These are phyloP conservation scores for Myxozyma vanderwaltii DNA, from an alignment of 805 yeast genomes.

Conservation along the genomic window DNA sequence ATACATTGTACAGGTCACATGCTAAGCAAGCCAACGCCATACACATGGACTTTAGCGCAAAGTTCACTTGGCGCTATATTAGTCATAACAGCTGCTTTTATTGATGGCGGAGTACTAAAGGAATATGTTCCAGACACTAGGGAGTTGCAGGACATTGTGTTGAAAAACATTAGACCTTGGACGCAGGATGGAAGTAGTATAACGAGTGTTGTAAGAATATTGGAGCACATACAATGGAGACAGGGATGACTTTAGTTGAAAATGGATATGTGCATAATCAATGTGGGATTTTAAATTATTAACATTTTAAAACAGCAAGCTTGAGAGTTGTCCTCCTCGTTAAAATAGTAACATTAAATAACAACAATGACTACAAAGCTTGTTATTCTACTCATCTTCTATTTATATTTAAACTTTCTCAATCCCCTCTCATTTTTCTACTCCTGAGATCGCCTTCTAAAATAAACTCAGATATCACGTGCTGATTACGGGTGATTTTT, in stretches of 20 bases:
- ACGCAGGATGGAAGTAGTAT: constrained; percentile 8
- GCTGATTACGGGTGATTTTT: constrained; percentile 1
- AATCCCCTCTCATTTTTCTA: too few species aligned
- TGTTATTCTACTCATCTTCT: too few species aligned
- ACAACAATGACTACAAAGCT: too few species aligned
- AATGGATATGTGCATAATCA: not conserved
- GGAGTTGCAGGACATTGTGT: constrained; percentile 7
- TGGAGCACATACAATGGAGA: constrained; percentile 13
- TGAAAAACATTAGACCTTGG: constrained; percentile 6
- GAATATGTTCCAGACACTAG: constrained; percentile 1
- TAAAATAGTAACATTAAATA: too few species aligned
- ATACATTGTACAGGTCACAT: constrained; percentile 1
- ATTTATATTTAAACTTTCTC: too few species aligned
- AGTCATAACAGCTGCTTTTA: constrained; percentile 8
- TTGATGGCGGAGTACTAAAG: not conserved
- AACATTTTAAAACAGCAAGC: too few species aligned
- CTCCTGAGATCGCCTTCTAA: too few species aligned
- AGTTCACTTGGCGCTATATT: constrained; percentile 13
- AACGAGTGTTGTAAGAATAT: constrained; percentile 5
- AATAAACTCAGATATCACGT: constrained; percentile 7
- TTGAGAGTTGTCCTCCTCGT: too few species aligned
- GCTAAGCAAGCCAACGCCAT: constrained; percentile 8
- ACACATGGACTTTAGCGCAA: constrained; percentile 16
- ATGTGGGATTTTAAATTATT: not conserved
- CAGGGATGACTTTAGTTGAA: not conserved